These are phyloP conservation scores for Closterium sp. DNA, from an alignment of 139 green algal species.

Conservation along the genomic window DNA sequence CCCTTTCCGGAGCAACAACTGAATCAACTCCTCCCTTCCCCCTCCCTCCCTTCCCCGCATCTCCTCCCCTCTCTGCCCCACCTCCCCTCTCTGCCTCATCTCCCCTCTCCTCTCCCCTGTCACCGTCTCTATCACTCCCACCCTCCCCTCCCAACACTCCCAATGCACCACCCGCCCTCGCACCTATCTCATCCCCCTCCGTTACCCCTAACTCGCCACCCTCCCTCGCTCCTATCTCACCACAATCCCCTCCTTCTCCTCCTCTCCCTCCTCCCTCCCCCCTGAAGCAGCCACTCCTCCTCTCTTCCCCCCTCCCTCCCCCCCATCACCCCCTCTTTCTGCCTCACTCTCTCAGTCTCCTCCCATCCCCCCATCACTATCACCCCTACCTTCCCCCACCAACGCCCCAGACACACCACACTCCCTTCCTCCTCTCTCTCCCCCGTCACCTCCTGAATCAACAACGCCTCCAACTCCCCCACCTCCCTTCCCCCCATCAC, in stretches of 20 bases:
- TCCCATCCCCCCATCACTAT: too few relatives aligned
- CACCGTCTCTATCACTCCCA: background rate
- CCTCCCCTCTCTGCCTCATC: background rate
- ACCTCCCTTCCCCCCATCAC: too few relatives aligned
- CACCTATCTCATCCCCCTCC: background rate
- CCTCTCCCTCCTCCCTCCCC: too few relatives aligned
- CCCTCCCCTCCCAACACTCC: background rate
- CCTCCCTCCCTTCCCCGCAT: background rate
- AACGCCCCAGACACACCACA: too few relatives aligned
- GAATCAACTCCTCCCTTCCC: background rate
- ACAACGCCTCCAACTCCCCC: too few relatives aligned
- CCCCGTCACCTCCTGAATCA: too few relatives aligned
- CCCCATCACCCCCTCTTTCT: background rate
- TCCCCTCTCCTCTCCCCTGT: background rate
- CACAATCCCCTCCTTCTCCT: background rate
- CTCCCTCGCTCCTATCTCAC: background rate
- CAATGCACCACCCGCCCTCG: too few relatives aligned
- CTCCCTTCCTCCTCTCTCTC: too few relatives aligned
- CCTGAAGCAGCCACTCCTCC: background rate
- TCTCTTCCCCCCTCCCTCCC: background rate
- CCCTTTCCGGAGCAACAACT: too few relatives aligned
- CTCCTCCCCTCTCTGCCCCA: too few relatives aligned
- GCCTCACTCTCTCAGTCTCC: too few relatives aligned
- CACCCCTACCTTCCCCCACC: too few relatives aligned
- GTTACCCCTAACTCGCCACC: background rate